Percentiles rank a stretch among this genome's conserved stretches.
These are phyloP conservation scores for Vitis rupestris DNA, from an alignment of 164 flowering plant species.

Conservation along the genomic window DNA sequence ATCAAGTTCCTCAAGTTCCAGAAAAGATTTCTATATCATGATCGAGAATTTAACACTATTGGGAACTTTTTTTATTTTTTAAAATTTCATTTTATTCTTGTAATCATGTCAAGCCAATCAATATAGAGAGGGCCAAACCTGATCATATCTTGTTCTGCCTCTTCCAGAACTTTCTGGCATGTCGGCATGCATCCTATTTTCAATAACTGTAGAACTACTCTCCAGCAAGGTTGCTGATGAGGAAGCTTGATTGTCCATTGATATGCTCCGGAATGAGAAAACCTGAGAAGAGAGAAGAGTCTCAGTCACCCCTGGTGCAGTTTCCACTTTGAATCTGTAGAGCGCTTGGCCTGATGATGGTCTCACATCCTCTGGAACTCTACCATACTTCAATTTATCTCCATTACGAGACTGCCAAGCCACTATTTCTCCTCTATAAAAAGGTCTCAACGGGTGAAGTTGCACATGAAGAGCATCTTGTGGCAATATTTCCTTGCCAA, in stretches of 20 bases:
- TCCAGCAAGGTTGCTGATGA: slow-evolving; percentile 27
- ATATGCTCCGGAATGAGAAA: slow-evolving; percentile 75
- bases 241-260: slow-evolving; percentile 40
- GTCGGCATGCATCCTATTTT: slow-evolving; percentile 23
- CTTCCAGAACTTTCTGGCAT: slow-evolving; percentile 39
- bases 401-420: slow-evolving; percentile 88
- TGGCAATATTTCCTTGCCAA: slow-evolving; percentile 75
- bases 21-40: background rate
- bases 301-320: slow-evolving; percentile 56
- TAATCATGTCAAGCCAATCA: background rate
- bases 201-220: slow-evolving; percentile 14
- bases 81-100: too few species aligned
- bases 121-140: slow-evolving; percentile 41
- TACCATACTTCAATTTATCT: slow-evolving; percentile 88
- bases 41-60: background rate
- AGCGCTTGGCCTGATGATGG: slow-evolving; percentile 94
- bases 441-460: slow-evolving; percentile 91
- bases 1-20: background rate
- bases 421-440: slow-evolving; percentile 87
- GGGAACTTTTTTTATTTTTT: background rate
- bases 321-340: slow-evolving; percentile 81
- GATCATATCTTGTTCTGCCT: slow-evolving; percentile 28
- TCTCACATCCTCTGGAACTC: slow-evolving; percentile 82
- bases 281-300: slow-evolving; percentile 80
- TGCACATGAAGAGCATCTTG: slow-evolving; percentile 89